A percentile compares a stretch with the other conserved stretches of the same genome.
Conservation (phyloP, 1,139 yeast genomes). For the Yamadazyma dendronema region DNA sequence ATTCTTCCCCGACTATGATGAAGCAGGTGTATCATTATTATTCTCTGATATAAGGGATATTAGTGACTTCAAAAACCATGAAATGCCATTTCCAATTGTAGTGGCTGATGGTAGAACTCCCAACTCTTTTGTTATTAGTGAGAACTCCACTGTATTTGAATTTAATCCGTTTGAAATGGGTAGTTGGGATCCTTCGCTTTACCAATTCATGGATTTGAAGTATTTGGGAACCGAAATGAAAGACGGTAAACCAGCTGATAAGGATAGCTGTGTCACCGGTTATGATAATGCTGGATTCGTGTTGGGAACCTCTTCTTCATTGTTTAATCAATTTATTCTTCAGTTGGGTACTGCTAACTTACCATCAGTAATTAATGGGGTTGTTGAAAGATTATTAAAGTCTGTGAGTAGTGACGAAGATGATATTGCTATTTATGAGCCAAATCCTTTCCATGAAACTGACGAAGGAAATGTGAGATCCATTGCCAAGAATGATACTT, state of each 20-base stretch:
- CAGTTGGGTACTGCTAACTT: slow-evolving; percentile 60
- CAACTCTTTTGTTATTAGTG: slow-evolving; percentile 50
- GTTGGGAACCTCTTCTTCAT: slow-evolving; percentile 78
- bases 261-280: slow-evolving; percentile 56
- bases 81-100: slow-evolving; percentile 82
- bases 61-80: slow-evolving; percentile 52
- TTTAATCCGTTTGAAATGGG: slow-evolving; percentile 83
- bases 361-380: slow-evolving; percentile 42
- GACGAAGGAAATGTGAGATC: slow-evolving; percentile 34
- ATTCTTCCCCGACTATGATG: slow-evolving; percentile 56
- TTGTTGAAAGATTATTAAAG: slow-evolving; percentile 45
- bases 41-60: slow-evolving; percentile 61
- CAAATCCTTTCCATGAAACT: slow-evolving; percentile 54
- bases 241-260: slow-evolving; percentile 50
- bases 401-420: slow-evolving; percentile 43
- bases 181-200: slow-evolving; percentile 80
- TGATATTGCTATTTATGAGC: slow-evolving; percentile 47
- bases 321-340: slow-evolving; percentile 74
- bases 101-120: slow-evolving; percentile 81
- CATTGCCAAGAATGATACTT: slow-evolving; percentile 33
- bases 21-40: slow-evolving; percentile 62
- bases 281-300: slow-evolving; percentile 83
- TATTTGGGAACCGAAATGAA: slow-evolving; percentile 70
- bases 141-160: slow-evolving; percentile 76
- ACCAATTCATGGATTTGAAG: slow-evolving; percentile 63